Conservation (phyloP, 495 filamentous ascomycete species). For the Friedmanniomyces simplex region DNA sequence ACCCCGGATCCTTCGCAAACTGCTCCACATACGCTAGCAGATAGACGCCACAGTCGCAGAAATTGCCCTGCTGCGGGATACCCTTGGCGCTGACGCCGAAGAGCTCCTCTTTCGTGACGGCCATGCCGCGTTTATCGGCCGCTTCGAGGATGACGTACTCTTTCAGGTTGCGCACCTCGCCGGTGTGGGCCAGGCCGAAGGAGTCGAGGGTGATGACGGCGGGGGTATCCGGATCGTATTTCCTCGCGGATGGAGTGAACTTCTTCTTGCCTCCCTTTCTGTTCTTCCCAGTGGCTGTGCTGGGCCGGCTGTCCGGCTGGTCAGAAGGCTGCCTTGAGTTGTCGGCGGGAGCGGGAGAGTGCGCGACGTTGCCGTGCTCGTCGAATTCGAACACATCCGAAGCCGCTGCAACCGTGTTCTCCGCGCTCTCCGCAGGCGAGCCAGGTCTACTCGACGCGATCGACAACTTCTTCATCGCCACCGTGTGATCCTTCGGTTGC, state of each 20-base stretch:
- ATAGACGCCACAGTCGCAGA: slow-evolving; percentile 80
- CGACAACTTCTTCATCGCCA: slow-evolving; percentile 7
- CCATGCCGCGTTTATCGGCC: slow-evolving; percentile 52
- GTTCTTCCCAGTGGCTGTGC: background rate
- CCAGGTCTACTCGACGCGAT: background rate
- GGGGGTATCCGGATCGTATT: slow-evolving; percentile 32
- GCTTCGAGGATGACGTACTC: slow-evolving; percentile 70
- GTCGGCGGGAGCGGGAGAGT: too few species aligned
- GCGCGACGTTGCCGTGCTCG: background rate
- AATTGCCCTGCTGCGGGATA: slow-evolving; percentile 74
- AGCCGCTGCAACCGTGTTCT: background rate
- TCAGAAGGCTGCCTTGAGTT: background rate
- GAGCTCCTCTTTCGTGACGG: slow-evolving; percentile 41
- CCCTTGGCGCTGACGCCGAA: slow-evolving; percentile 57
- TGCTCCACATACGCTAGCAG: slow-evolving; percentile 71
- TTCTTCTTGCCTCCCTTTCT: slow-evolving; percentile 8
- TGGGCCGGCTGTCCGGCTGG: background rate
- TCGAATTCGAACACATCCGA: background rate
- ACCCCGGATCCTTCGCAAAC: slow-evolving; percentile 60
- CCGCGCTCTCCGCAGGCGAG: background rate
- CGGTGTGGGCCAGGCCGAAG: slow-evolving; percentile 49
- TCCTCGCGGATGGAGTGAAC: slow-evolving; percentile 10
- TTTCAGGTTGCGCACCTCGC: slow-evolving; percentile 54
- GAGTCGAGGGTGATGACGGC: slow-evolving; percentile 87
- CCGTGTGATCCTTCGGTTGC: background rate